Evolutionary conservation across 768 basidiomycete species (phyloP), one percentile per base, ranked within the genome.

Genomic region (Lentinula guzmanii): DNA sequence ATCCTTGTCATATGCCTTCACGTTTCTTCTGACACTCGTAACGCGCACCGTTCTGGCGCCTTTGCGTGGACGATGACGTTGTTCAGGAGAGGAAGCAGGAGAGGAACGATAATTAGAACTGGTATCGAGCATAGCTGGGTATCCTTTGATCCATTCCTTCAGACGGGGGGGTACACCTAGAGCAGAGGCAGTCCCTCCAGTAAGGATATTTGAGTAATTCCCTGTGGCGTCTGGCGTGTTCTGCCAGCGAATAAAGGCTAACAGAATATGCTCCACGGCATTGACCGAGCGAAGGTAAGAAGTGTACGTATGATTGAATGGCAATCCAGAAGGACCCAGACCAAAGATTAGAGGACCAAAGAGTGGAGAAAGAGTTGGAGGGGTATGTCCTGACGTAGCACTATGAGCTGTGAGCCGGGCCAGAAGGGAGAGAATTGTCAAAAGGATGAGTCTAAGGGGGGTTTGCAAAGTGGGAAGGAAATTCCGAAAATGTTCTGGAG

Each of bases 281-380:
- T 87, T 85, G 4, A 89, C 87, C 15, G 91, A 82, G 50, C 90
- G 87, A 35, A 96, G 83, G 70, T 93, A 98, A 64, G 81, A 78
- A 21, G 77, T 68, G 69, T 91, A 91, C 7, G 84, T 82, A 58
- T 77, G 77, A 60, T 82, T 76, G 74, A 87, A 84, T 7, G 41
- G 41, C 45, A 43, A 21, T 0, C 43, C 45, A 11, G 58, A 37
- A 5, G 65, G 65, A 15, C 63, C 61, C 18, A 95, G 82, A 58
- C 95, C 94, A 65, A 98, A 98, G 52, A 98, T 75, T 28, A 96
- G 77, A 1, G 95, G 93, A 0, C 90, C 91, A 70, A 98, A 96
- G 5, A 96, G 82, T 15, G 92, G 86, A 1, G 95, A 92, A 42
- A 98, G 84, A 1, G 93, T 87, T 18, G 91, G 90, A 0, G 95